Evolutionary conservation across 192 early-diverging fungal genomes (phyloP).

Genomic region (Coemansia biformis): DNA sequence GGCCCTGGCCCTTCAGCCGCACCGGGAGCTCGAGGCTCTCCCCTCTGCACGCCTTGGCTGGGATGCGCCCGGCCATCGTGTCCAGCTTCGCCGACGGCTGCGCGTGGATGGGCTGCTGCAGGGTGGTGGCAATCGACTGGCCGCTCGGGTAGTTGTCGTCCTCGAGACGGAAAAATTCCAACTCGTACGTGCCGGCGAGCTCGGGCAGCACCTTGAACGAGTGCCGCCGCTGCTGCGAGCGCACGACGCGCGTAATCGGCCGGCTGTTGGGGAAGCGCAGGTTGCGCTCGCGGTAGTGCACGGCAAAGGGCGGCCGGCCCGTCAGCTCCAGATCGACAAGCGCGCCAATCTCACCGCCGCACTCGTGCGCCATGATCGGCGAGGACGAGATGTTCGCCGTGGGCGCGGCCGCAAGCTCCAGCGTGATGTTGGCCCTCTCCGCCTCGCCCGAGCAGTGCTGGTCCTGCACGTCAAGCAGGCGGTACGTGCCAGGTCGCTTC

Average conservation of each 20-base stretch:
- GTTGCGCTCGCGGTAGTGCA: conserved; percentile 45
- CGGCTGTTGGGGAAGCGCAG: conserved; percentile 22
- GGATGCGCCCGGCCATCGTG: conserved; percentile 6
- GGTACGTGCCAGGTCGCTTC: conserved; percentile 21
- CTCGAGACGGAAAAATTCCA: conserved; percentile 44
- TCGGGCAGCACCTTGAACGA: conserved; percentile 31
- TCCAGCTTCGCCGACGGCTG: conserved; percentile 40
- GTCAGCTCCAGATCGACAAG: conserved; percentile 36
- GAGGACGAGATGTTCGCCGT: conserved; percentile 22
- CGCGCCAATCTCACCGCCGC: conserved; percentile 45
- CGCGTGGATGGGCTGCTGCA: conserved; percentile 38
- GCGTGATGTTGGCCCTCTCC: conserved; percentile 13
- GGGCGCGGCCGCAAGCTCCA: conserved; percentile 23
- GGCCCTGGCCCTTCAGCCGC: conserved; percentile 50
- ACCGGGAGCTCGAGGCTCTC: conserved; percentile 41
- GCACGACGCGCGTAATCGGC: conserved; percentile 21
- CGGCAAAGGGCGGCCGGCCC: conserved; percentile 39
- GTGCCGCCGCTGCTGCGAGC: conserved; percentile 29
- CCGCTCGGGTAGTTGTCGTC: conserved; percentile 49
- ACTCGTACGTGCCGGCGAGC: conserved; percentile 36
- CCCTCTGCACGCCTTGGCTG: conserved; percentile 18
- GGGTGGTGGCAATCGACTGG: conserved; percentile 10
- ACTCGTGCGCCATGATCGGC: conserved; percentile 44
- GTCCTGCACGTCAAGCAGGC: conserved; percentile 24
- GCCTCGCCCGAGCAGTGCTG: conserved; percentile 21